Evolutionary conservation across 306 rosid genomes (phyloP).

Genomic region (Fragaria nilgerrensis): DNA sequence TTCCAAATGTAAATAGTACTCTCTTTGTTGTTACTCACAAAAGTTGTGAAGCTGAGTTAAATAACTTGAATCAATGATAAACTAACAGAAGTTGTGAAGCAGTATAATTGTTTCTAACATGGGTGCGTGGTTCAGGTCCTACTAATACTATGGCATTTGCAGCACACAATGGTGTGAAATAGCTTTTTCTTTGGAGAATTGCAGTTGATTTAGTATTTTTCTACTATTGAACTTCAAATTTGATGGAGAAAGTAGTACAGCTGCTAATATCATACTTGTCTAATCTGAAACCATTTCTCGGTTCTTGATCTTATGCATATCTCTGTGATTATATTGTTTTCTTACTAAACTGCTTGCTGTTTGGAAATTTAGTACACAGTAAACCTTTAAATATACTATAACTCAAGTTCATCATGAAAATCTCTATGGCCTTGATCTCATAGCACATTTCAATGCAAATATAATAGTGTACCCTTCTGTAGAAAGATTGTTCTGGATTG

Average conservation of each 20-base stretch:
- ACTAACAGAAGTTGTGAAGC: neutral
- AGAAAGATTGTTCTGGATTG: neutral
- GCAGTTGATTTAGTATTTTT: neutral
- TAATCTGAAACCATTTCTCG: neutral
- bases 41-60: neutral
- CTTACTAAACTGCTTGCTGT: neutral
- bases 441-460: neutral
- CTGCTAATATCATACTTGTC: neutral
- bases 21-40: conserved; percentile 67
- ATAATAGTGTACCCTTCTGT: neutral
- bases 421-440: neutral
- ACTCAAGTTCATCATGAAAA: neutral
- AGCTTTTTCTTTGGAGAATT: neutral
- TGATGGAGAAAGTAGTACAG: neutral
- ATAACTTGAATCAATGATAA: no score
- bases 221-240: neutral
- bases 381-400: neutral
- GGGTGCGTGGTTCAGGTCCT: neutral
- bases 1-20: conserved; percentile 80
- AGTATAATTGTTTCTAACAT: neutral
- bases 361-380: neutral
- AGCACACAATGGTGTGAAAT: neutral
- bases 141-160: neutral
- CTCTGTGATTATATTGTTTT: neutral
- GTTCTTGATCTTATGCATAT: neutral